phyloP scores from a whole-genome alignment of 1,139 yeast genomes.

The Sugiyamaella pinicola region DNA sequence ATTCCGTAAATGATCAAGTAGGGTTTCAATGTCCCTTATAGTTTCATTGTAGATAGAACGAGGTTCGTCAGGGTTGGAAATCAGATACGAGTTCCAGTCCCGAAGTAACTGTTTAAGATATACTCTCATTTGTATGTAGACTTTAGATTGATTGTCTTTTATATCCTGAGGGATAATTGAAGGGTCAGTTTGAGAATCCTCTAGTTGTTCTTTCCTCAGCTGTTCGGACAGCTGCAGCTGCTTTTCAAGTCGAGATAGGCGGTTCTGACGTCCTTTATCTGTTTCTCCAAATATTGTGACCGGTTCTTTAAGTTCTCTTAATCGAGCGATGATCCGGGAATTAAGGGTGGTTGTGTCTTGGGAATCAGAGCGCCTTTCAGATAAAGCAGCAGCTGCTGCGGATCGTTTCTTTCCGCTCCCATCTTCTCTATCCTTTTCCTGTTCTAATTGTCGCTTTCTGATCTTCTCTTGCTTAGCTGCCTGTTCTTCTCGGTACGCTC shows the following conservation, averaged over 20 bases:
- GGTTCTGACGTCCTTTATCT: conserved; percentile 28
- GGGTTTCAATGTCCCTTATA: conserved; percentile 59
- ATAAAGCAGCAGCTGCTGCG: neutral
- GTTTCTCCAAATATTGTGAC: conserved; percentile 55
- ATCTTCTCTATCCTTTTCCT: conserved; percentile 36
- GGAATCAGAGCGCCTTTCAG: conserved; percentile 40
- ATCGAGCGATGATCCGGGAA: conserved; percentile 46
- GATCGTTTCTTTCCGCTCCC: conserved; percentile 27
- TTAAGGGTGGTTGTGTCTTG: conserved; percentile 37
- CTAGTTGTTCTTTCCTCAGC: conserved; percentile 35
- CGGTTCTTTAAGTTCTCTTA: conserved; percentile 48
- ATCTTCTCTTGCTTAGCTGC: conserved; percentile 32
- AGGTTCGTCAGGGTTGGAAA: conserved; percentile 26
- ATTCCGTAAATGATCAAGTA: conserved; percentile 61
- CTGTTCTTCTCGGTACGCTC: conserved; percentile 40
- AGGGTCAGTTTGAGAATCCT: conserved; percentile 35
- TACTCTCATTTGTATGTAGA: conserved; percentile 51
- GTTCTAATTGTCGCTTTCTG: conserved; percentile 37
- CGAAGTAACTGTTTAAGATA: conserved; percentile 51
- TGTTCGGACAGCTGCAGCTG: conserved; percentile 34
- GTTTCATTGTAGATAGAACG: conserved; percentile 52
- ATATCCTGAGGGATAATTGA: conserved; percentile 46
- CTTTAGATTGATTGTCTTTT: conserved; percentile 41
- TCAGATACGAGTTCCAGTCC: conserved; percentile 49
- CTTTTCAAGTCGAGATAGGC: conserved; percentile 33